Evolutionary conservation across 495 filamentous ascomycete species (phyloP).

Genomic region (Podospora pseudoanserina): DNA sequence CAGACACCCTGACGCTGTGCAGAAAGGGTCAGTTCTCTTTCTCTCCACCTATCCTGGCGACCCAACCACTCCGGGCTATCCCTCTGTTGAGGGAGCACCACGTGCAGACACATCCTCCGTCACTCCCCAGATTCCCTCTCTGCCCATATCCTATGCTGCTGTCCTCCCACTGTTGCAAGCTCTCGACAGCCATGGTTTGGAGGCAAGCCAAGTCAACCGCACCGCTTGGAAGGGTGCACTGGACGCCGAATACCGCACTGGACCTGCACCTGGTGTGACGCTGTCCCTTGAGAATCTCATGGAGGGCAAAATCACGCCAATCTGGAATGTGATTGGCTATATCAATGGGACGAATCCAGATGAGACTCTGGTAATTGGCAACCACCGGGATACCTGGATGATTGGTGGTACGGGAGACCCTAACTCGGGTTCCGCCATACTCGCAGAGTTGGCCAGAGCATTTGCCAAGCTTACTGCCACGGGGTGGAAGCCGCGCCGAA

Average conservation of each 20-base stretch:
- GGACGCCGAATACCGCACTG: slow-evolving; percentile 79
- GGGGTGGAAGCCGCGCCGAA: slow-evolving; percentile 80
- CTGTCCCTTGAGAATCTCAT: slow-evolving; percentile 77
- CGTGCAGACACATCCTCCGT: slow-evolving; percentile 57
- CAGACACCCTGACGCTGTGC: slow-evolving; percentile 73
- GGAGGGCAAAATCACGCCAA: slow-evolving; percentile 72
- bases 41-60: slow-evolving; percentile 56
- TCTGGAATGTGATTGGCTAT: slow-evolving; percentile 85
- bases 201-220: slow-evolving; percentile 65
- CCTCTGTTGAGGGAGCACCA: slow-evolving; percentile 68
- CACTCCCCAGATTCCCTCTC: slow-evolving; percentile 76
- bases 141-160: slow-evolving; percentile 80
- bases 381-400: slow-evolving; percentile 88
- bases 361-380: slow-evolving; percentile 82
- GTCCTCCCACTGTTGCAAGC: slow-evolving; percentile 73
- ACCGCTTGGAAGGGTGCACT: slow-evolving; percentile 68
- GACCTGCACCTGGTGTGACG: slow-evolving; percentile 66
- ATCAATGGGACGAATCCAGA: slow-evolving; percentile 72
- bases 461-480: slow-evolving; percentile 68
- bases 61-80: slow-evolving; percentile 84
- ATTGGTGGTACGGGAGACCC: slow-evolving; percentile 68
- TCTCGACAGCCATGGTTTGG: slow-evolving; percentile 76
- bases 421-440: slow-evolving; percentile 55
- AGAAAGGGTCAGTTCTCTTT: slow-evolving; percentile 77
- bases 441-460: slow-evolving; percentile 73